Evolutionary conservation across 2,329 filamentous ascomycete species (phyloP).

Genomic region (Penicillium corylophilum): DNA sequence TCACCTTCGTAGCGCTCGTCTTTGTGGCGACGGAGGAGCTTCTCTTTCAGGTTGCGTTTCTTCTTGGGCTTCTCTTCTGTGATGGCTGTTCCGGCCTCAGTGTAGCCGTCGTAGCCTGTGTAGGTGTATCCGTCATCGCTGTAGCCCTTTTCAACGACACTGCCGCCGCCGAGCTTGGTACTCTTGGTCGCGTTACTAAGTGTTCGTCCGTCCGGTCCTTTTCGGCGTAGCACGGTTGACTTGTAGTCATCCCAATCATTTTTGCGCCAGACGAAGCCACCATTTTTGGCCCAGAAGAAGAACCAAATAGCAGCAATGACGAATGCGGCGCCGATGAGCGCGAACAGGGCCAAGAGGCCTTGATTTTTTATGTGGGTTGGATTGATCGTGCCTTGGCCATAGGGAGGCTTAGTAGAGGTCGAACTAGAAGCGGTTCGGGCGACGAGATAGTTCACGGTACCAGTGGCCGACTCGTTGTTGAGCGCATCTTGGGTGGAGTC

Average conservation of each 20-base stretch:
- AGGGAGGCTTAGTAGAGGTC: conserved; percentile 14
- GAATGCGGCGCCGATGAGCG: conserved; percentile 74
- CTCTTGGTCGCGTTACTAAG: conserved; percentile 77
- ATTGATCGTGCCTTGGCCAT: conserved; percentile 41
- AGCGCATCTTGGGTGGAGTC: conserved; percentile 11
- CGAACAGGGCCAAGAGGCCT: conserved; percentile 82
- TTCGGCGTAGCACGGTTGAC: conserved; percentile 82
- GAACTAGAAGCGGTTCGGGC: conserved; percentile 27
- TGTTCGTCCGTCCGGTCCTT: conserved; percentile 83
- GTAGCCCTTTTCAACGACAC: conserved; percentile 62
- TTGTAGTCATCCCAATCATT: conserved; percentile 99
- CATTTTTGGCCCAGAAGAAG: conserved; percentile 98
- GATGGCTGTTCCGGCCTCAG: conserved; percentile 46
- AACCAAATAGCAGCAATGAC: conserved; percentile 84
- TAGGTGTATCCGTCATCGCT: conserved; percentile 63
- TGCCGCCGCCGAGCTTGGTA: conserved; percentile 84
- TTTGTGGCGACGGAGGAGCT: conserved; percentile 38
- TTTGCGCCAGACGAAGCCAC: conserved; percentile 82
- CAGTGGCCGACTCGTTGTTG: conserved; percentile 18
- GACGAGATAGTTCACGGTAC: conserved; percentile 28
- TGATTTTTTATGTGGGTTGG: conserved; percentile 49
- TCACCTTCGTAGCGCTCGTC: conserved; percentile 59
- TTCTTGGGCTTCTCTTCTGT: conserved; percentile 31
- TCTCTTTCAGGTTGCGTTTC: conserved; percentile 41
- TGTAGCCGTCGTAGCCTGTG: conserved; percentile 39